A percentile compares a stretch with the other conserved stretches of the same genome.
These are phyloP conservation scores for Fonsecaea multimorphosa DNA, from an alignment of 2,329 filamentous ascomycete genomes.

Conservation along the genomic window DNA sequence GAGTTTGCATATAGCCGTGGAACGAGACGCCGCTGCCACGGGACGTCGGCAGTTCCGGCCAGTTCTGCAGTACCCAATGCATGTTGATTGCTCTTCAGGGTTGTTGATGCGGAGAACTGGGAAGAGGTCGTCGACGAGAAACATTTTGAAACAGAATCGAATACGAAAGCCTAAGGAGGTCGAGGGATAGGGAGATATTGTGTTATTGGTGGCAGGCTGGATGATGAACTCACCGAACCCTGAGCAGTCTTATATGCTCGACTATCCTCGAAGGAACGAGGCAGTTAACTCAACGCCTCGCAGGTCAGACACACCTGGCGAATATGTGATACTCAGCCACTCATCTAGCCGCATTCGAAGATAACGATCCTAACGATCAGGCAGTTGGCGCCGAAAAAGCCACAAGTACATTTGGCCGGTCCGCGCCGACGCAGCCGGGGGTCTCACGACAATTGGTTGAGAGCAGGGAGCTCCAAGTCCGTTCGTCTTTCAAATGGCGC, in stretches of 20 bases:
- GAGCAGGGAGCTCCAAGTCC: background rate
- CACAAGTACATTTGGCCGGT: background rate
- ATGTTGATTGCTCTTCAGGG: background rate
- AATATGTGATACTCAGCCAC: background rate
- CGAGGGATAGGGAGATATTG: background rate
- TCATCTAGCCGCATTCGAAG: background rate
- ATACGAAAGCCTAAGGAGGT: background rate
- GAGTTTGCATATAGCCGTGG: background rate
- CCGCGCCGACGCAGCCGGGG: background rate
- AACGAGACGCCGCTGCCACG: background rate
- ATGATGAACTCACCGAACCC: background rate
- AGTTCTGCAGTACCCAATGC: background rate
- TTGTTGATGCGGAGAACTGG: background rate
- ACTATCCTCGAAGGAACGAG: no score
- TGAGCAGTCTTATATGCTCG: background rate
- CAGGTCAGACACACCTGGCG: background rate
- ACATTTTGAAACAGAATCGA: background rate
- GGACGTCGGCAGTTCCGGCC: background rate
- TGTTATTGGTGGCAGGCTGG: background rate
- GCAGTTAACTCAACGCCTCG: background rate
- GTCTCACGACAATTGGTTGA: background rate
- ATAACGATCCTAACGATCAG: background rate
- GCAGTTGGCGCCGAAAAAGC: background rate
- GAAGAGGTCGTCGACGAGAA: background rate
- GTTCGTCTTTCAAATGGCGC: background rate